Percentiles rank a stretch among this genome's conserved stretches.
phyloP scores from a whole-genome alignment of 2,329 filamentous ascomycete species.

The Chrysoporthe austroafricana region DNA sequence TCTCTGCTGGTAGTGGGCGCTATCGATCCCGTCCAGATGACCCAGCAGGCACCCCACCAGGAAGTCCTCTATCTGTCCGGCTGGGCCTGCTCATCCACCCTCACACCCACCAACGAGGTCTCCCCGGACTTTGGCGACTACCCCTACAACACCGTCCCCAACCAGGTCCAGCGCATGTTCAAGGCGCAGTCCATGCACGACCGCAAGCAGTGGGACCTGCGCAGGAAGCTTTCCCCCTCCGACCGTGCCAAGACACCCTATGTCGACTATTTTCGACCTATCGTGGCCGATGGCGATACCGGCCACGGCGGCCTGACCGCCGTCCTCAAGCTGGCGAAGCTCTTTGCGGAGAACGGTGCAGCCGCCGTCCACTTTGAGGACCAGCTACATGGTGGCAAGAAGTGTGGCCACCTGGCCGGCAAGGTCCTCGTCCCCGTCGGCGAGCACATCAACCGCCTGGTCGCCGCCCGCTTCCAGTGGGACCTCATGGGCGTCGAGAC shows the following conservation, averaged over 20 bases:
- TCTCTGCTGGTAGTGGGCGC: slow-evolving; percentile 72
- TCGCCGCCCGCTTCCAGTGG: slow-evolving; percentile 94
- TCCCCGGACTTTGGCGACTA: slow-evolving; percentile 98
- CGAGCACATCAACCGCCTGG: slow-evolving; percentile 94
- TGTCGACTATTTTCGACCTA: slow-evolving; percentile 89
- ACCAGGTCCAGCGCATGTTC: slow-evolving; percentile 93
- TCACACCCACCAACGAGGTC: slow-evolving; percentile 95
- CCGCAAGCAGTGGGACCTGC: slow-evolving; percentile 87
- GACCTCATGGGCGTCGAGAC: slow-evolving; percentile 97
- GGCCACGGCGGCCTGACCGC: slow-evolving; percentile 92
- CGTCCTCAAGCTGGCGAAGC: slow-evolving; percentile 93
- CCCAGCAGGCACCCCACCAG: slow-evolving; percentile 93
- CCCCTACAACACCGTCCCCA: slow-evolving; percentile 97
- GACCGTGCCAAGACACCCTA: slow-evolving; percentile 80
- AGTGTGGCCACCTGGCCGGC: slow-evolving; percentile 94
- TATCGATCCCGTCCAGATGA: slow-evolving; percentile 99
- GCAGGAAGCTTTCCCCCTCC: slow-evolving; percentile 75
- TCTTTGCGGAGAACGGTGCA: slow-evolving; percentile 96
- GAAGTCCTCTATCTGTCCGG: slow-evolving; percentile 96
- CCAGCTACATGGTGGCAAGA: slow-evolving; percentile 96
- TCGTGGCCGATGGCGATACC: slow-evolving; percentile 95
- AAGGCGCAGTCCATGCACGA: slow-evolving; percentile 98
- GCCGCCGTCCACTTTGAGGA: slow-evolving; percentile 98
- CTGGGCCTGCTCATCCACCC: slow-evolving; percentile 93
- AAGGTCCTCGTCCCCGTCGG: slow-evolving; percentile 93